These are phyloP conservation scores for Cochlearia excelsa DNA, from an alignment of 345 rosid species.

Conservation along the genomic window DNA sequence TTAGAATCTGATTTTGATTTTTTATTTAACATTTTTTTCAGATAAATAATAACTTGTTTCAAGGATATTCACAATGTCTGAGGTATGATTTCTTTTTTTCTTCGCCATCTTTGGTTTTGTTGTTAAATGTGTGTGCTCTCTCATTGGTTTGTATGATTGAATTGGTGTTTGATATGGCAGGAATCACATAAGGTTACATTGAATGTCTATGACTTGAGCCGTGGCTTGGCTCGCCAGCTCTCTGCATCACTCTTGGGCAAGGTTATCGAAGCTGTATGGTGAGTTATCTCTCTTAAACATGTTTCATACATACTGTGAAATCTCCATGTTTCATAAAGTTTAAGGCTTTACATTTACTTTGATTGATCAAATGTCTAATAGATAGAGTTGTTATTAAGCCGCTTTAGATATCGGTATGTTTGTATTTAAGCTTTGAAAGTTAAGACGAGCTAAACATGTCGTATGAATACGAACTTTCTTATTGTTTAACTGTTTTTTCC, in stretches of 20 bases:
- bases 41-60: background rate
- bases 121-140: background rate
- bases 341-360: background rate
- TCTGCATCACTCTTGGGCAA: conserved; percentile 76
- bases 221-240: conserved; percentile 89
- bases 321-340: background rate
- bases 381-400: background rate
- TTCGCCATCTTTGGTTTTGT: background rate
- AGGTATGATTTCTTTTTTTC: conserved; percentile 41
- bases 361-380: background rate
- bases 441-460: background rate
- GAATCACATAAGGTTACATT: conserved; percentile 69
- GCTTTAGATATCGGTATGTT: background rate
- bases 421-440: background rate
- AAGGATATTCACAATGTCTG: conserved; percentile 48
- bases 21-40: conserved; percentile 14
- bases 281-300: conserved; percentile 18
- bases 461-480: background rate
- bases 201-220: conserved; percentile 89
- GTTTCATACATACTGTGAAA: background rate
- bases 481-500: background rate
- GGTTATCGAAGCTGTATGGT: conserved; percentile 92
- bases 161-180: conserved; percentile 39
- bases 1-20: background rate
- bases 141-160: background rate